A percentile compares a stretch with the other conserved stretches of the same genome.
Evolutionary conservation across 2,329 filamentous ascomycete genomes (phyloP).

Genomic region (Tolypocladium amazonense): DNA sequence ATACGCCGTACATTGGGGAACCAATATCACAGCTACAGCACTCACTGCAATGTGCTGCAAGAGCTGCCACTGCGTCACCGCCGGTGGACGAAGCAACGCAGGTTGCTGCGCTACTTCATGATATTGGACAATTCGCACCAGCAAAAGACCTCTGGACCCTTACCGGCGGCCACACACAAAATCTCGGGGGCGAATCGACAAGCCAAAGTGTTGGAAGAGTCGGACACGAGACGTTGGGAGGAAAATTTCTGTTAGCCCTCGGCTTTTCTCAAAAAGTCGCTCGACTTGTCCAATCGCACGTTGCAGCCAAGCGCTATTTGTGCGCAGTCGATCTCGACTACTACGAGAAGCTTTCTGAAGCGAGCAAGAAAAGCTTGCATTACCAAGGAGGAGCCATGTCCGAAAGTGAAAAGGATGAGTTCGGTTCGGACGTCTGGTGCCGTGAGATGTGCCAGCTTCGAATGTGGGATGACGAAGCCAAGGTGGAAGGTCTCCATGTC

Average conservation of each 20-base stretch:
- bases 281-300: slow-evolving; percentile 9
- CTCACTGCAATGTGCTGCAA: slow-evolving; percentile 7
- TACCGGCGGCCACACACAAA: slow-evolving; percentile 3
- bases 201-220: slow-evolving; percentile 6
- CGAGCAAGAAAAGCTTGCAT: slow-evolving; percentile 7
- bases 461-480: slow-evolving; percentile 9
- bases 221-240: slow-evolving; percentile 8
- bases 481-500: slow-evolving; percentile 3
- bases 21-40: slow-evolving; percentile 10
- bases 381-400: slow-evolving; percentile 9
- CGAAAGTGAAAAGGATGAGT: slow-evolving; percentile 3
- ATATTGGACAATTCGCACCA: slow-evolving; percentile 9
- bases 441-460: slow-evolving; percentile 8
- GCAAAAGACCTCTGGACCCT: slow-evolving; percentile 4
- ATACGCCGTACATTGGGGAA: slow-evolving; percentile 9
- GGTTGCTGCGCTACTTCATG: slow-evolving; percentile 10
- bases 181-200: slow-evolving; percentile 5
- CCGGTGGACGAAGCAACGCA: slow-evolving; percentile 9
- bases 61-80: slow-evolving; percentile 4
- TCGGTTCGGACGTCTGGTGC: slow-evolving; percentile 5
- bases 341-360: slow-evolving; percentile 7
- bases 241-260: slow-evolving; percentile 5
- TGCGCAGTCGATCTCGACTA: slow-evolving; percentile 8
- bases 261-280: slow-evolving; percentile 7
- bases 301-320: slow-evolving; percentile 9